A percentile compares a stretch with the other conserved stretches of the same genome.
phyloP scores from a whole-genome alignment of 306 rosid genomes.

The Vigna radiata region DNA sequence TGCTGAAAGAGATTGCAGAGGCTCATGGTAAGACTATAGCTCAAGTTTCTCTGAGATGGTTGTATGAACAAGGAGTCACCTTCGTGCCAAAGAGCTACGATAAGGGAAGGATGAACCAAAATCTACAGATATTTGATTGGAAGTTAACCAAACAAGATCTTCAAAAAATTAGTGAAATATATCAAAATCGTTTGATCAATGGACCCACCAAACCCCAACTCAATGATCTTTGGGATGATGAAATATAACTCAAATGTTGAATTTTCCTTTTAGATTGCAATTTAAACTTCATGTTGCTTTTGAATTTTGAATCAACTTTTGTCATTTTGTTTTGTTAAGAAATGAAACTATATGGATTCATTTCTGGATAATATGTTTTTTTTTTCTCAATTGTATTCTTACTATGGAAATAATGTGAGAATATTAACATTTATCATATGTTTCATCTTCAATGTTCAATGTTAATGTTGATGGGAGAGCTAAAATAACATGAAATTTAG shows the following conservation, averaged over 20 bases:
- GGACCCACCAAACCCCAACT: constrained; percentile 67
- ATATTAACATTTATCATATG: no score
- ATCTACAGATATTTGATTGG: constrained; percentile 60
- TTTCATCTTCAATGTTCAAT: no score
- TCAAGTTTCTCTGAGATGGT: constrained; percentile 63
- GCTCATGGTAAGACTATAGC: constrained; percentile 55
- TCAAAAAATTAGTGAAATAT: constrained; percentile 43
- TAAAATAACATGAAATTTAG: no score
- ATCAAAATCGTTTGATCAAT: constrained; percentile 47
- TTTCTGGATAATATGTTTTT: not conserved
- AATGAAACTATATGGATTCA: not conserved
- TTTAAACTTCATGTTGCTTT: not conserved
- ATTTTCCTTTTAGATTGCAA: not conserved
- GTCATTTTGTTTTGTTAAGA: not conserved
- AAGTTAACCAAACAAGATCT: constrained; percentile 51
- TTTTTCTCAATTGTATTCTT: not conserved
- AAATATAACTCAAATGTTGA: not conserved
- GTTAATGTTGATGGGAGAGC: no score
- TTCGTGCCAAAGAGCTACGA: constrained; percentile 65
- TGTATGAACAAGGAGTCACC: constrained; percentile 60
- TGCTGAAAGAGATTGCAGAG: constrained; percentile 58
- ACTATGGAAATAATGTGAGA: no score
- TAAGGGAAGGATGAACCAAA: constrained; percentile 63
- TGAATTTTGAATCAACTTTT: not conserved
- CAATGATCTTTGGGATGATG: constrained; percentile 56